phyloP scores from a whole-genome alignment of 225 moss, liverwort and hornwort genomes.

The Ulota crispa region DNA sequence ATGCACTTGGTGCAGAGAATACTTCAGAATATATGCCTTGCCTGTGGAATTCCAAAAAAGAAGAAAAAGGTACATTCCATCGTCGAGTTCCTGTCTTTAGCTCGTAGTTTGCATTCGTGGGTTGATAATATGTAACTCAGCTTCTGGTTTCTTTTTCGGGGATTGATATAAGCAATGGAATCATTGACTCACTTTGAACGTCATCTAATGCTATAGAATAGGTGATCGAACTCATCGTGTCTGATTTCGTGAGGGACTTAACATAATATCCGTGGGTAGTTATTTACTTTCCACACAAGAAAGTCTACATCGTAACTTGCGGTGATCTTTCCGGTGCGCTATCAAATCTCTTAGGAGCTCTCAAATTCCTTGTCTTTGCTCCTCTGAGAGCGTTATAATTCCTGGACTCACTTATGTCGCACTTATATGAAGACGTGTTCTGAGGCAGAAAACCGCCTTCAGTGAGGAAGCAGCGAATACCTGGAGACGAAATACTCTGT shows the following conservation, averaged over 20 bases:
- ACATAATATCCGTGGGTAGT: neutral
- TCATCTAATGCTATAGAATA: neutral
- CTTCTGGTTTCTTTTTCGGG: neutral
- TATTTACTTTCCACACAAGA: neutral
- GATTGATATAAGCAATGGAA: neutral
- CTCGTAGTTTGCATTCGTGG: neutral
- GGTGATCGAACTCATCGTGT: neutral
- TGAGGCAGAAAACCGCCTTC: conserved; percentile 20
- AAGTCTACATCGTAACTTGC: neutral
- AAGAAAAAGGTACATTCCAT: conserved; percentile 40
- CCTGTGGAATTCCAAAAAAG: conserved; percentile 38
- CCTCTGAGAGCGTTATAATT: neutral
- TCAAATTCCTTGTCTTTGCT: neutral
- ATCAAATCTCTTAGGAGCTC: neutral
- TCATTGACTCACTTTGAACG: neutral
- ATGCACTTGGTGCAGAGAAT: conserved; percentile 41
- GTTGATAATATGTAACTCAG: neutral
- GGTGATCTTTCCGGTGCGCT: neutral
- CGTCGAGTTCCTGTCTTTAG: neutral
- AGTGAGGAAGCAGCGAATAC: conserved; percentile 11
- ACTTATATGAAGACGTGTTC: conserved; percentile 12
- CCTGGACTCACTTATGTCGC: neutral
- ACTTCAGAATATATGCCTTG: conserved; percentile 55
- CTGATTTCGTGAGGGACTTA: neutral
- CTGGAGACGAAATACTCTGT: conserved; percentile 18